phyloP scores from a whole-genome alignment of 139 green algal species.

The Chlorella vulgaris region DNA sequence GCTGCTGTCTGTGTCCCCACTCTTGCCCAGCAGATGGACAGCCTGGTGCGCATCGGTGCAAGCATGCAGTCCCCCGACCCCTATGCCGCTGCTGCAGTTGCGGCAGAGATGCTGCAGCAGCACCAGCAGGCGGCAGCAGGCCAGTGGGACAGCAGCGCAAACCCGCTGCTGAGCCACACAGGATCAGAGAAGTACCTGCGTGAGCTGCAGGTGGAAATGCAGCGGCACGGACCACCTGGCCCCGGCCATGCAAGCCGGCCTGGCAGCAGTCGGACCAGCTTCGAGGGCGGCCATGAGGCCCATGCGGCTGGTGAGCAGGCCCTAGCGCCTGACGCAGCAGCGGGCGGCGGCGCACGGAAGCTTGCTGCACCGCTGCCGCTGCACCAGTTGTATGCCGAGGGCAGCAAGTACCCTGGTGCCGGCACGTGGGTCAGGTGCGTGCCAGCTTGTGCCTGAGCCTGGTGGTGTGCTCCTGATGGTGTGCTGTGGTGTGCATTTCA shows the following conservation, averaged over 20 bases:
- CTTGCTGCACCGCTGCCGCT: too few species aligned
- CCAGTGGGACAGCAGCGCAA: conserved; percentile 14
- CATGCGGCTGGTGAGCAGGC: too few species aligned
- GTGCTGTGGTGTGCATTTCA: background rate
- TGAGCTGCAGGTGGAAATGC: too few species aligned
- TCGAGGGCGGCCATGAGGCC: background rate
- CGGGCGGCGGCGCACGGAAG: too few species aligned
- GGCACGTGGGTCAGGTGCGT: conserved; percentile 29
- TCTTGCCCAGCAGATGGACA: conserved; percentile 27
- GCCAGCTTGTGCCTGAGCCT: background rate
- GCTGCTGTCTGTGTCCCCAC: background rate
- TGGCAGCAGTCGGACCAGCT: background rate
- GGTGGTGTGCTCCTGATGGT: background rate
- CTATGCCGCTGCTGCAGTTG: background rate
- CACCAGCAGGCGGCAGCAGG: background rate
- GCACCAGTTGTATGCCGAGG: background rate
- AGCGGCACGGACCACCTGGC: background rate
- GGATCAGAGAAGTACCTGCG: too few species aligned
- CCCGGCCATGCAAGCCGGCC: background rate
- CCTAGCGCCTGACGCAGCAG: too few species aligned
- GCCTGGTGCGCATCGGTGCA: conserved; percentile 36
- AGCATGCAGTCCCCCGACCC: conserved; percentile 36
- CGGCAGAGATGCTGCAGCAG: background rate
- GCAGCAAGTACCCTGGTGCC: conserved; percentile 14
- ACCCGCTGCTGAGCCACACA: conserved; percentile 16